Evolutionary conservation across 371 early-diverging fungal genomes (phyloP), one percentile per base, ranked within the genome.

Genomic region (Apophysomyces sp.): DNA sequence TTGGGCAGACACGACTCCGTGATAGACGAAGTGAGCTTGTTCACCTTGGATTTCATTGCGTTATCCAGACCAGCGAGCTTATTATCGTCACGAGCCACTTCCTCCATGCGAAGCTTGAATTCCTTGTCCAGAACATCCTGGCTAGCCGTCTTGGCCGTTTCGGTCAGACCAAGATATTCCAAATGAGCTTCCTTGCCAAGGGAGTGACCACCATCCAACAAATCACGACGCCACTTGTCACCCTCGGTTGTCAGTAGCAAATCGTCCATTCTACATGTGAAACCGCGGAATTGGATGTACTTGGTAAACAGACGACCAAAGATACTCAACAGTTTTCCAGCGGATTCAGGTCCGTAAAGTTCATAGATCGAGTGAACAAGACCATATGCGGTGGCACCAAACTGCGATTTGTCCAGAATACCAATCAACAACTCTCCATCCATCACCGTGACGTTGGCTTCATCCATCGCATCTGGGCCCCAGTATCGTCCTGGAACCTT

Each of bases 181-280:
- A 87, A 74, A 16, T 89, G 82, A 11, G 91, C 89, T 71, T 94
- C 88, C 31, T 68, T 69, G 56, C 93, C 93, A 28, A 86, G 72
- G 15, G 76, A 73, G 52, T 77, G 71, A 56, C 86, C 85, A 51
- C 72, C 68, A 12, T 74, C 61, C 65, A 87, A 63, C 30, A 96
- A 76, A 53, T 90, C 87, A 29, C 87, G 83, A 68, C 96, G 87
- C 69, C 87, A 82, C 52, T 78, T 70, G 63, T 95, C 91, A 61
- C 97, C 99, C 65, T 89, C 86, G 3, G 60, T 73, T 6, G 92
- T 97, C 36, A 99, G 79, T 24, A 86, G 74, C 82, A 99, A 86
- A 88, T 99, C 99, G 71, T 99, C 99, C 94, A 99, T 98, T 63
- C 99, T 89, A 79, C 99, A 97, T 36, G 97, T 92, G 79, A 98